Evolutionary conservation across 257 asterid species (phyloP), one percentile per base, ranked within the genome.

Genomic region (Paulownia fortunei): DNA sequence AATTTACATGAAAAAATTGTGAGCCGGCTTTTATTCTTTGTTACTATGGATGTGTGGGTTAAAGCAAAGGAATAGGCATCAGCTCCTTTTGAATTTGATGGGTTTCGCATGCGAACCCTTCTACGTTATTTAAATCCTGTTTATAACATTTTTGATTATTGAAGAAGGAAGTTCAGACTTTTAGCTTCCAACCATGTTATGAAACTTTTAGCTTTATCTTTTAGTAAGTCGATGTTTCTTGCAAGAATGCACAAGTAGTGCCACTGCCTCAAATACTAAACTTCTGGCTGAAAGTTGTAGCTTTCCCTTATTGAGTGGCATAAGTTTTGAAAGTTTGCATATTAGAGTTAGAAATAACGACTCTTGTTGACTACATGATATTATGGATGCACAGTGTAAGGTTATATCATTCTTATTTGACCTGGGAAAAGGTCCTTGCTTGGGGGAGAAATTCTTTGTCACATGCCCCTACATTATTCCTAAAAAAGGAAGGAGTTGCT

Each of bases 51-150:
- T 47, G 21, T 64, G 21, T 12, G 30, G 69, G 26, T 39, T 6
- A 19, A 3, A 67, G 65, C 60, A 58, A 37, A 34, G 72, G 4
- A 39, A 67, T 44, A 26, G 13, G 49, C 59, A 58, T 41, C 65
- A 60, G 54, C 59, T 54, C 71, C 51, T 60, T 55, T 69, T 42
- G 73, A 61, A 55, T 19, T 72, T 39, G 63, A 34, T 41, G 72
- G 27, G 30, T 55, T 44, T 55, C 27, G n/a, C 58, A n/a, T 32
- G 46, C 3, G 19, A 62, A 11, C 34, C n/a, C 30, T 49, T 12
- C 42, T 39, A 39, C 42, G 6, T 15, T 23, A 3, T 39, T 60
- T 5, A 19, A 27, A 3, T 47, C 46, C 30, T 52, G 23, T 47
- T 62, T 55, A 64, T 47, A 24, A 23, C 15, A 15, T 30, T 41